Evolutionary conservation across 352 stramenopile genomes (phyloP), one percentile per base, ranked within the genome.

Genomic region (Aphanomyces astaci): DNA sequence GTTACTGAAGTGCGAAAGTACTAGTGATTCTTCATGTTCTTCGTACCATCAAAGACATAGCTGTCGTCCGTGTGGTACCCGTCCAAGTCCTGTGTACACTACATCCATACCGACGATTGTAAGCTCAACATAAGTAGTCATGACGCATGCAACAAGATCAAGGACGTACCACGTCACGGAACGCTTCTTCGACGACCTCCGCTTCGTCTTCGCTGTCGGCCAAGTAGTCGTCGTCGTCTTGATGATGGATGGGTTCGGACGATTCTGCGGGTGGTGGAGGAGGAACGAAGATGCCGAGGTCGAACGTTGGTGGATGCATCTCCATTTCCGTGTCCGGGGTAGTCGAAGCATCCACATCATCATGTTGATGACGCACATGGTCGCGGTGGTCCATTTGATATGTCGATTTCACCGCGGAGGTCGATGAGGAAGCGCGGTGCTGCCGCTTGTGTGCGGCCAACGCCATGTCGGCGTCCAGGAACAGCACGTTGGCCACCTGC

Each of bases 1-100:
- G n/a, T n/a, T n/a, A n/a, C n/a, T n/a, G n/a, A n/a, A n/a, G n/a
- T n/a, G n/a, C n/a, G n/a, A n/a, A n/a, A n/a, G n/a, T n/a, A 43
- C 7, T 24, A 13, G 39, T 53, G 4, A 19, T 27, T 10, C 24
- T 9, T 13, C 1, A 24, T 7, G 54, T 28, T 31, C 22, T n/a
- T 9, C 22, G 0, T 68, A 68, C 62, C 43, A 39, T 68, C 62
- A 4, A 60, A 68, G 46, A 68, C 45, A 59, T 43, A 68, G 62
- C 62, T 59, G 28, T 24, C 46, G 19, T 68, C 62, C 13, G 27
- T 49, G 27, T 36, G n/a, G 11, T 68, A 59, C 7, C 51, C 51
- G 17, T 59, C 51, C 13, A 59, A 39, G 24, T 59, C 51, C 30
- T 59, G 51, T 19, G 51, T 36, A 30, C 51, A 59, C 62, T 39